Base-by-base conservation (phyloP, 2,329 filamentous ascomycete genomes). In the Colletotrichum sansevieriae region DNA sequence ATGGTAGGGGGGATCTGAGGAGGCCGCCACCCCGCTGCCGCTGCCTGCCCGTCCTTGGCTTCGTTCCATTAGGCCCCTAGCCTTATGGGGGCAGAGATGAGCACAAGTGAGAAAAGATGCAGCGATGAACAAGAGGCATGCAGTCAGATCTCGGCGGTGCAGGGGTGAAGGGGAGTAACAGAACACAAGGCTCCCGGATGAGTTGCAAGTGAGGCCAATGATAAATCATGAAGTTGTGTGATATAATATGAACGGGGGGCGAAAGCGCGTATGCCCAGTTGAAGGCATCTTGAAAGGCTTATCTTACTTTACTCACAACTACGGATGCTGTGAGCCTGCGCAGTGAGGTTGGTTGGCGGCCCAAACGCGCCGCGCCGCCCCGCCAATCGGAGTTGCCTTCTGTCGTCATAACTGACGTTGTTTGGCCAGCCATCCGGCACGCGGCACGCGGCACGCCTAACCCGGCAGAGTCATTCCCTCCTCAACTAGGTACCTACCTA, bases 81-180 rank as follows among this genome's bases (percentile, higher is more conserved):
- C 54, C 54, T 46, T 58, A 35, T 64, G 44, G 51, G 58, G 58
- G 51, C 59, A 52, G 51, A 63, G 35, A 66, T 49, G 43, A 62
- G 58, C 49, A n/a, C 11, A 56, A n/a, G 35, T 58, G 35, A 35
- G 33, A 58, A 57, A 39, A 29, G 33, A 25, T 35, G 25, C 33
- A 15, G 10, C 37, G 37, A 11, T 39, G 37, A 39, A 15, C 10
- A 29, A 29, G 56, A 33, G 55, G 49, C 39, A 69, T 66, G 49
- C 56, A 69, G 66, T 69, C 55, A 66, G 62, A 61, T 57, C 63
- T 47, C 35, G 63, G 63, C 66, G 33, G 66, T 66, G 66, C 66
- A 66, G 35, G 49, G 46, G 47, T 18, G 5, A 9, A 60, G 57
- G 35, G 44, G 35, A 22, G 20, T 9, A 8, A 65, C 33, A 13